Evolutionary conservation across 1,284 basidiomycete genomes (phyloP), one percentile per base, ranked within the genome.

Genomic region (Leccinum subfulvum): DNA sequence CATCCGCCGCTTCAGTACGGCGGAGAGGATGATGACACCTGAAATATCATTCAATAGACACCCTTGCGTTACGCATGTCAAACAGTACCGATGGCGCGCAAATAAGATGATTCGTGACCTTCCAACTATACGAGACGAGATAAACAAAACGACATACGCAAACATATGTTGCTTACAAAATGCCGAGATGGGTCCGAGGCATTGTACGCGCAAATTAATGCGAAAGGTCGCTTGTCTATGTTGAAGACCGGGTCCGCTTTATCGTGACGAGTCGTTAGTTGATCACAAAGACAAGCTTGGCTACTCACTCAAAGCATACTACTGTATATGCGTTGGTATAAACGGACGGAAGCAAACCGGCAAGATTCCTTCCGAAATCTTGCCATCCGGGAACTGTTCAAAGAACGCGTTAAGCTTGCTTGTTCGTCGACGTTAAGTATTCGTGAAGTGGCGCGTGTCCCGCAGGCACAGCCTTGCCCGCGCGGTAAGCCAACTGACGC

Each of bases 11-110:
- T 97, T 95, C 53, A 97, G 82, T 5, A 97, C 94, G 11, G 95
- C 95, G 56, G 94, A 95, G 41, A 98, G 81, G 63, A 98, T 96
- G 68, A 98, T 97, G 58, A 97, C 94, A 57, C 95, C 94, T 83
- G 63, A 56, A 62, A 52, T 58, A 51, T 18, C 59, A 60, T 66
- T 58, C 21, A 58, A 14, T 71, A 64, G 56, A 61, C 28, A 55
- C 58, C 52, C 33, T 62, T 52, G 56, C 54, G 53, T 8, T 26
- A 16, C 9, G 41, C 28, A 56, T 39, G 4, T 55, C 37, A 14
- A 60, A 37, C 35, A 70, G 73, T 67, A 87, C 89, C 90, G 64
- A 93, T 92, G 14, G 94, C 94, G 56, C 95, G 87, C 55, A 97
- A 75, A 75, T 97, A 97, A 55, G 95, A 96, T 35, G 97, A 77